Evolutionary conservation across 768 basidiomycete species (phyloP).

Genomic region (Phylloporus arenicola): DNA sequence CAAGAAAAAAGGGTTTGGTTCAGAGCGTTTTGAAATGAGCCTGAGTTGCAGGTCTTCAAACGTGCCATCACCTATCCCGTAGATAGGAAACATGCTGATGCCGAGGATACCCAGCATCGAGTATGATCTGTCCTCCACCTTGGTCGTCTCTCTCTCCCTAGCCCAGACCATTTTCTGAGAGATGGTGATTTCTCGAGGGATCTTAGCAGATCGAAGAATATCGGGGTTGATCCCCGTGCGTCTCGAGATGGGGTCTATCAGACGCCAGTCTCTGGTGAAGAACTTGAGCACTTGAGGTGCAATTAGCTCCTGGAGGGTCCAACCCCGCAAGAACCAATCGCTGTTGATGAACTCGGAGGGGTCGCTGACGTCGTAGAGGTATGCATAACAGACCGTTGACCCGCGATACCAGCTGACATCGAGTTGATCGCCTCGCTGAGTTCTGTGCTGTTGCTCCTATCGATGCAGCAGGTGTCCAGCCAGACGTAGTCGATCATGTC

Average conservation of each 20-base stretch:
- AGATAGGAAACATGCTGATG: conserved; percentile 16
- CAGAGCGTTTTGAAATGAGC: conserved; percentile 16
- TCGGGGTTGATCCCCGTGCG: conserved; percentile 14
- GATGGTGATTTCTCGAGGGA: conserved; percentile 10
- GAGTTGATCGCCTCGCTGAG: conserved; percentile 28
- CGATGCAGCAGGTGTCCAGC: conserved; percentile 33
- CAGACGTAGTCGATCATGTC: conserved; percentile 23
- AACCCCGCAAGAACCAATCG: conserved; percentile 30
- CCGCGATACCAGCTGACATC: conserved; percentile 32
- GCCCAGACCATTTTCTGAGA: conserved; percentile 29
- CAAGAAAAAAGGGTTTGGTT: conserved; percentile 28
- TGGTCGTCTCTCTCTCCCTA: conserved; percentile 17
- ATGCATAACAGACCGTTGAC: conserved; percentile 24
- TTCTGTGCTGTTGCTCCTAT: conserved; percentile 25
- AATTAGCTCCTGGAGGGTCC: conserved; percentile 29
- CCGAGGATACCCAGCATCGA: conserved; percentile 26
- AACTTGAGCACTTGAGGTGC: conserved; percentile 26
- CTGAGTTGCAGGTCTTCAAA: conserved; percentile 24
- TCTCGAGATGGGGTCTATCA: conserved; percentile 11
- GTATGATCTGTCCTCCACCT: conserved; percentile 28
- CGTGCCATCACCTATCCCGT: conserved; percentile 23
- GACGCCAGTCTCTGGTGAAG: conserved; percentile 23
- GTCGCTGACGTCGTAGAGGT: conserved; percentile 23
- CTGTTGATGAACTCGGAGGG: conserved; percentile 14
- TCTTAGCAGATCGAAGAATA: conserved; percentile 11